Evolutionary conservation across 176 grass and related monocot species (phyloP).

Genomic region (barley (Hordeum vulgare)): MorexV3_pseudomolecules_assembly NC_058523.1:154036739-154037238

Average conservation of each 20-base stretch:
- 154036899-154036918: slow-evolving; percentile 84
- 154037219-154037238: too few species aligned
- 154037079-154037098: slow-evolving; percentile 25
- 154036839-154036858: slow-evolving; percentile 54
- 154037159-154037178: background rate
- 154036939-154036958: slow-evolving; percentile 18
- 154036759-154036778: background rate
- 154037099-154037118: slow-evolving; percentile 10
- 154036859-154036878: slow-evolving; percentile 73
- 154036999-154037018: slow-evolving; percentile 9
- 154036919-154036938: slow-evolving; percentile 59
- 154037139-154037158: background rate
- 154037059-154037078: slow-evolving; percentile 32
- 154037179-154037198: background rate
- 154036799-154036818: slow-evolving; percentile 60
- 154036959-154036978: slow-evolving; percentile 20
- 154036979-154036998: slow-evolving; percentile 21
- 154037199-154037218: background rate
- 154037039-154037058: background rate
- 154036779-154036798: background rate
- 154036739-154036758: background rate
- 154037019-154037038: background rate
- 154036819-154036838: slow-evolving; percentile 39
- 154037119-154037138: background rate
- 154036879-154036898: slow-evolving; percentile 92